Evolutionary conservation across 495 filamentous ascomycete genomes (phyloP).

Genomic region (Talaromyces ruber): DNA sequence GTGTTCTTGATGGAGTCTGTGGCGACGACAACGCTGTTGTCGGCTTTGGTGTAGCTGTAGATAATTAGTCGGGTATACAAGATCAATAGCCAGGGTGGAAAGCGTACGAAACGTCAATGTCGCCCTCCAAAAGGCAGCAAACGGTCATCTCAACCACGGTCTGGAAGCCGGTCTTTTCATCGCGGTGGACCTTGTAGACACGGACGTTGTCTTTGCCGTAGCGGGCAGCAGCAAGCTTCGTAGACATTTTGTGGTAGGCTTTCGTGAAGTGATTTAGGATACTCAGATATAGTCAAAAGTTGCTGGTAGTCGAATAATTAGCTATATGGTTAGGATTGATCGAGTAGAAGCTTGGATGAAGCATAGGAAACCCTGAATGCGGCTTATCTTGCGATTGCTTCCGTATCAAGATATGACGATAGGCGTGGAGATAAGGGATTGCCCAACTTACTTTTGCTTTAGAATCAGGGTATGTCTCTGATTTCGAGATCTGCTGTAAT

Average conservation of each 20-base stretch:
- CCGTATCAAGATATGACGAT: conserved; percentile 12
- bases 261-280: neutral
- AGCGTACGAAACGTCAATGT: conserved; percentile 77
- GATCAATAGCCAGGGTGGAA: neutral
- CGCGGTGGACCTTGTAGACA: conserved; percentile 83
- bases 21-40: conserved; percentile 92
- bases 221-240: conserved; percentile 58
- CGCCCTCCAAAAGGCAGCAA: conserved; percentile 79
- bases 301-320: neutral
- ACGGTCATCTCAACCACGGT: conserved; percentile 93
- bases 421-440: conserved; percentile 1
- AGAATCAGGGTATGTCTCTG: neutral
- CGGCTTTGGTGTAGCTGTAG: conserved; percentile 75
- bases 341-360: neutral
- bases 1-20: conserved; percentile 99
- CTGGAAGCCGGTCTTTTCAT: conserved; percentile 67
- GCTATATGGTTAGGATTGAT: neutral
- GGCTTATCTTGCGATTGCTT: neutral
- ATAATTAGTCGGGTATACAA: neutral
- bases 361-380: neutral
- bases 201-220: conserved; percentile 99
- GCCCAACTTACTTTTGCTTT: neutral
- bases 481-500: neutral
- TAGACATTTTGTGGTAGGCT: conserved; percentile 19
- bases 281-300: neutral